Conservation (phyloP, 306 rosid genomes). For the Canavalia ensiformis region DNA sequence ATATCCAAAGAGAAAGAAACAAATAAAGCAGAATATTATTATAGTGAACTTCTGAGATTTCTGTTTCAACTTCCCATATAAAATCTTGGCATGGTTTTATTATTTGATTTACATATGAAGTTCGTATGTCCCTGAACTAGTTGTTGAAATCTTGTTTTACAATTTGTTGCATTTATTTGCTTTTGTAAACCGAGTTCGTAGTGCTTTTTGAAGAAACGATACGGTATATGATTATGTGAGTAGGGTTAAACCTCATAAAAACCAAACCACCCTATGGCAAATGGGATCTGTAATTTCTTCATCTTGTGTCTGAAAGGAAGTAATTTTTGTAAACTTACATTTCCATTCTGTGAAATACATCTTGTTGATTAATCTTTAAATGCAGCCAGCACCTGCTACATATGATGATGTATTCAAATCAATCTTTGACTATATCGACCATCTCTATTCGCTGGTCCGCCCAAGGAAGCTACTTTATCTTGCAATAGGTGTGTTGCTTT, state of each 20-base stretch:
- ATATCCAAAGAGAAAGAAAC: slow-evolving; percentile 9
- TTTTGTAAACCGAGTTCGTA: not conserved
- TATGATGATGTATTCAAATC: slow-evolving; percentile 84
- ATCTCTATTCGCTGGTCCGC: slow-evolving; percentile 88
- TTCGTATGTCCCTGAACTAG: not conserved
- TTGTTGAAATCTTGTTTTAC: slow-evolving; percentile 7
- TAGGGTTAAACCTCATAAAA: slow-evolving; percentile 14
- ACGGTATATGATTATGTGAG: not conserved
- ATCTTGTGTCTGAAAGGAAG: slow-evolving; percentile 32
- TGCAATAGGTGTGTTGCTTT: slow-evolving; percentile 78
- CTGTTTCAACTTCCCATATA: not conserved
- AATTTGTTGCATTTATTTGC: slow-evolving; percentile 22
- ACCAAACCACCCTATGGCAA: slow-evolving; percentile 4
- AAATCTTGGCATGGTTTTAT: not conserved
- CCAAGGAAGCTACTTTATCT: slow-evolving; percentile 95
- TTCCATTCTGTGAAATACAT: slow-evolving; percentile 30
- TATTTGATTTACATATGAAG: slow-evolving; percentile 16
- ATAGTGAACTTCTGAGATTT: slow-evolving; percentile 32
- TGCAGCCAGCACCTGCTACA: slow-evolving; percentile 91
- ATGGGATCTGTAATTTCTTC: slow-evolving; percentile 24
- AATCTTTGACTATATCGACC: slow-evolving; percentile 88
- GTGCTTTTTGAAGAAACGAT: not conserved
- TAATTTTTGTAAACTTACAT: slow-evolving; percentile 17
- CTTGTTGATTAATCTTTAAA: slow-evolving; percentile 41
- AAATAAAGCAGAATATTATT: not conserved